phyloP scores from a whole-genome alignment of 805 yeast species.

The Yarrowia osloensis region DNA sequence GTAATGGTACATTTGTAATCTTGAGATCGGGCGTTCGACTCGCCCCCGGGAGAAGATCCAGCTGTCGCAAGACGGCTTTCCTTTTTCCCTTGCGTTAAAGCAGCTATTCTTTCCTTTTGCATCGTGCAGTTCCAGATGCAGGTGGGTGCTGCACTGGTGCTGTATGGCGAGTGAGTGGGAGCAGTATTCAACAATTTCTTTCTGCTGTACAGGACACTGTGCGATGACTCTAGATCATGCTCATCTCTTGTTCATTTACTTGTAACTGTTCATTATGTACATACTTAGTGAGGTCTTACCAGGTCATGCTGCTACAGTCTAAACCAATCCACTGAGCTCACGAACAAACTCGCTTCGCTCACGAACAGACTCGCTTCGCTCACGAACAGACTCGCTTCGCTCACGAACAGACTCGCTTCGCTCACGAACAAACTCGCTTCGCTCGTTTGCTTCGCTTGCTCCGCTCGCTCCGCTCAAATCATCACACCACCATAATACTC shows the following conservation, averaged over 20 bases:
- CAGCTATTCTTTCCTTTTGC: not conserved
- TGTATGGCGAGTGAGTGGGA: too few species aligned
- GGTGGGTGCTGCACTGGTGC: constrained; percentile 16
- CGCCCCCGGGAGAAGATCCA: constrained; percentile 24
- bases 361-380: too few species aligned
- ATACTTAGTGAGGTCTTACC: too few species aligned
- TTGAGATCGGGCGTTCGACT: constrained; percentile 32
- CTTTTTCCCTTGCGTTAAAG: not conserved
- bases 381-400: too few species aligned
- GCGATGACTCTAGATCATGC: too few species aligned
- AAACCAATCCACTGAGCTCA: too few species aligned
- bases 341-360: too few species aligned
- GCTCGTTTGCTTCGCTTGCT: not conserved
- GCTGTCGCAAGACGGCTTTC: not conserved
- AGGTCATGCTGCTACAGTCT: too few species aligned
- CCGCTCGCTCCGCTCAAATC: not conserved
- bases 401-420: not conserved
- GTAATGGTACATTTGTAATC: constrained; percentile 28
- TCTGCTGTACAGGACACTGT: too few species aligned
- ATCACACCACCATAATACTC: constrained; percentile 23
- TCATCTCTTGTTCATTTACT: too few species aligned
- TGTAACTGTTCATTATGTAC: too few species aligned
- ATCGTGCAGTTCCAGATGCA: not conserved
- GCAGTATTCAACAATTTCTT: too few species aligned
- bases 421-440: not conserved